These are phyloP conservation scores for Globisporangium canariense DNA, from an alignment of 352 stramenopile species.

Conservation along the genomic window DNA sequence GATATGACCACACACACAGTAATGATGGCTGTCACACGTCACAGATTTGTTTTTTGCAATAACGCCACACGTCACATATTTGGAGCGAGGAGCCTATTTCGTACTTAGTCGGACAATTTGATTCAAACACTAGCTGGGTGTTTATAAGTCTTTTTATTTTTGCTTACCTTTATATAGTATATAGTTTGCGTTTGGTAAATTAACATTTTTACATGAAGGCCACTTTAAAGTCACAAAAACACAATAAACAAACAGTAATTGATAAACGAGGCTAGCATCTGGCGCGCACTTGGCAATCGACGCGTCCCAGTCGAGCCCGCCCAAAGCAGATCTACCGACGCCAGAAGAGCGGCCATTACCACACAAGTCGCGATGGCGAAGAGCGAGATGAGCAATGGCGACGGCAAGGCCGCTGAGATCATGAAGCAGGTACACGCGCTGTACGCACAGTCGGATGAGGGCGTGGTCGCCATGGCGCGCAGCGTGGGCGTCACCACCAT, in stretches of 20 bases:
- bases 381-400: constrained; percentile 7
- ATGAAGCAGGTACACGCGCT: constrained; percentile 38
- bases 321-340: neutral
- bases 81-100: neutral
- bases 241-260: too few relatives aligned
- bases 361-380: neutral
- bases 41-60: neutral
- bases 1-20: too few relatives aligned
- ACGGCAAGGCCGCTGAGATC: constrained; percentile 30
- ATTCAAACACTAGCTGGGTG: neutral
- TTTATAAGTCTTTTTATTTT: neutral
- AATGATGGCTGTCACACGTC: constrained; percentile 1
- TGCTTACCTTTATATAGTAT: neutral
- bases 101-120: neutral
- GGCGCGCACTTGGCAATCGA: neutral
- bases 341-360: neutral
- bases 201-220: neutral
- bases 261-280: too few relatives aligned
- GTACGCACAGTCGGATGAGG: constrained; percentile 26
- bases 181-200: neutral
- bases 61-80: neutral
- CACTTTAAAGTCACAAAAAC: neutral
- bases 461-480: constrained; percentile 26
- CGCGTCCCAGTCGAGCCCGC: neutral
- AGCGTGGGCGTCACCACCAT: constrained; percentile 30